These are phyloP conservation scores for Globisporangium cylindrosporum DNA, from an alignment of 352 stramenopile genomes.

Conservation along the genomic window DNA sequence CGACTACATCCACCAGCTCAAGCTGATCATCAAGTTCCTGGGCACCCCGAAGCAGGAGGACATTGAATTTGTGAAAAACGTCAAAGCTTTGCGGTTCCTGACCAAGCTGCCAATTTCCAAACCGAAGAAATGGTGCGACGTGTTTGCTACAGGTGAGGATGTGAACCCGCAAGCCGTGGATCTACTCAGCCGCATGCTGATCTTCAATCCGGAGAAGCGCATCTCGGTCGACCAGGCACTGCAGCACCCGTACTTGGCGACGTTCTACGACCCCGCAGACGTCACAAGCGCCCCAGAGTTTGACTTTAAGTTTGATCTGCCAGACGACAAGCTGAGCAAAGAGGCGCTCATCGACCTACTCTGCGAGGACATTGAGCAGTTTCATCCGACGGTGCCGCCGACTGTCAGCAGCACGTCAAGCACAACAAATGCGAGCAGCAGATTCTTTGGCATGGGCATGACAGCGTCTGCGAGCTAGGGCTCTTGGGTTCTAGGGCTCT, in stretches of 20 bases:
- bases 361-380: slow-evolving; percentile 59
- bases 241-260: slow-evolving; percentile 64
- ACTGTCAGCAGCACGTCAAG: slow-evolving; percentile 12
- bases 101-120: slow-evolving; percentile 73
- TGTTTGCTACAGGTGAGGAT: slow-evolving; percentile 40
- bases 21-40: slow-evolving; percentile 74
- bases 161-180: slow-evolving; percentile 55
- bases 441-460: slow-evolving; percentile 55
- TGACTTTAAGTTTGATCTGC: slow-evolving; percentile 68
- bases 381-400: slow-evolving; percentile 31
- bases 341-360: slow-evolving; percentile 56
- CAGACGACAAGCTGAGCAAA: slow-evolving; percentile 61
- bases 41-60: slow-evolving; percentile 74
- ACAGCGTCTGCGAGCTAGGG: slow-evolving; percentile 41
- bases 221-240: slow-evolving; percentile 61
- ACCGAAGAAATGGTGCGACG: slow-evolving; percentile 62
- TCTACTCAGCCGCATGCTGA: slow-evolving; percentile 60
- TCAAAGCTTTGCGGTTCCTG: slow-evolving; percentile 90
- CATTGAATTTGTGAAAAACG: slow-evolving; percentile 84
- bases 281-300: slow-evolving; percentile 36
- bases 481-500: too few species aligned
- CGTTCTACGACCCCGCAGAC: slow-evolving; percentile 87
- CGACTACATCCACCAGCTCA: slow-evolving; percentile 84
- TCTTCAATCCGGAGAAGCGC: slow-evolving; percentile 72
- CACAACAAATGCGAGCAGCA: slow-evolving; percentile 17